Percentiles rank a stretch among this genome's conserved stretches.
These are phyloP conservation scores for Chalciporus piperatus DNA, from an alignment of 768 basidiomycete genomes.

Conservation along the genomic window DNA sequence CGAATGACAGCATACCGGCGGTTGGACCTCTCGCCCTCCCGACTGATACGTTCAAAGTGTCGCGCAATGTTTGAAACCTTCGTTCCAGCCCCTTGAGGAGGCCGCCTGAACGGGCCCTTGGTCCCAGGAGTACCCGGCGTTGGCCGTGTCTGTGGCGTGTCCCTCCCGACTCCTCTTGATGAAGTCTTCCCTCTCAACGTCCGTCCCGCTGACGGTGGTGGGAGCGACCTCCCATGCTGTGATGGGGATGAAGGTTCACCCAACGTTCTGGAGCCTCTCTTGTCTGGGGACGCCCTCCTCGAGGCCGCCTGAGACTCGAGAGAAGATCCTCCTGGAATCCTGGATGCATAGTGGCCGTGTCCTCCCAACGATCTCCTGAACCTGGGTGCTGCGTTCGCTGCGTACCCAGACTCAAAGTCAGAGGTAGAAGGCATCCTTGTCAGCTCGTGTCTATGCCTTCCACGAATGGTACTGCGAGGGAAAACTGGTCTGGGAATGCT, in stretches of 20 bases:
- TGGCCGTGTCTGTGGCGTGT: conserved; percentile 41
- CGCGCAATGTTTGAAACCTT: conserved; percentile 88
- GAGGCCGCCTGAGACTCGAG: conserved; percentile 61
- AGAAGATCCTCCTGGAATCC: conserved; percentile 40
- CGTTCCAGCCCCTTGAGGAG: conserved; percentile 45
- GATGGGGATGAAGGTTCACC: conserved; percentile 37
- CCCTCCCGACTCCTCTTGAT: conserved; percentile 34
- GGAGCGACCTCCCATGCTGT: conserved; percentile 20
- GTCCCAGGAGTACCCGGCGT: conserved; percentile 28
- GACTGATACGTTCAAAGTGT: conserved; percentile 83
- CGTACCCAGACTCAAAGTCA: conserved; percentile 90
- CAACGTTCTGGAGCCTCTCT: conserved; percentile 40
- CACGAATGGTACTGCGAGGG: conserved; percentile 40
- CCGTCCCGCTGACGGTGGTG: conserved; percentile 30
- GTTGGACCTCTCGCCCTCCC: conserved; percentile 71
- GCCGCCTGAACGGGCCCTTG: conserved; percentile 59
- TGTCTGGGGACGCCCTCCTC: conserved; percentile 72
- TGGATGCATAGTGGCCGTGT: conserved; percentile 45
- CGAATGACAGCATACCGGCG: conserved; percentile 84
- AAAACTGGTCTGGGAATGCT: conserved; percentile 22
- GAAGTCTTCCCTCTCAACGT: conserved; percentile 37
- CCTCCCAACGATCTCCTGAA: conserved; percentile 51
- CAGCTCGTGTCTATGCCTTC: conserved; percentile 46
- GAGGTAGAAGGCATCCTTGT: conserved; percentile 62
- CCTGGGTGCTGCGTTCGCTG: conserved; percentile 84